Conservation (phyloP, 2,329 filamentous ascomycete genomes). For the Cryphonectria nitschkei region DNA sequence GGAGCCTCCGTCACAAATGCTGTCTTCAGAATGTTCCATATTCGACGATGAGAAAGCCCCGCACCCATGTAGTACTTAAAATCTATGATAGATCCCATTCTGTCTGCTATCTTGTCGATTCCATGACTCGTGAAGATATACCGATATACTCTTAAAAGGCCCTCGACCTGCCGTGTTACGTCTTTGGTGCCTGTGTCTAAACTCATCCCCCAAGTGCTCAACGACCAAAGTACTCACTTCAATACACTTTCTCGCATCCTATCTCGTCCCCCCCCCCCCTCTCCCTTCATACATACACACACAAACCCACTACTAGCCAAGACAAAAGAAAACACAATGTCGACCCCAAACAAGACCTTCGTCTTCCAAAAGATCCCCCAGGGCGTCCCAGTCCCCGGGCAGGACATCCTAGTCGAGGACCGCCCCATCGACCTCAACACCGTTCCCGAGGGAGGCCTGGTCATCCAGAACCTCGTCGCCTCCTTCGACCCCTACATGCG, state of each 20-base stretch:
- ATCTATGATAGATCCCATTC: too few species aligned
- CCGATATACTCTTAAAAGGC: not conserved
- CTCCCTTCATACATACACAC: slow-evolving; percentile 62
- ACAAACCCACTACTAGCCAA: slow-evolving; percentile 46
- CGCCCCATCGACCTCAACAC: slow-evolving; percentile 68
- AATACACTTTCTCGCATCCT: too few species aligned
- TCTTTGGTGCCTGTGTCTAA: not conserved
- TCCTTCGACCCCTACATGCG: slow-evolving; percentile 88
- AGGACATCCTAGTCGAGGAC: slow-evolving; percentile 71
- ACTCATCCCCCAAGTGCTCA: not conserved
- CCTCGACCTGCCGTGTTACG: not conserved
- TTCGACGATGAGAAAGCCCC: not conserved
- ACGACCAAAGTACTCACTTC: not conserved
- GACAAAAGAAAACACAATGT: slow-evolving; percentile 38
- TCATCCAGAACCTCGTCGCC: slow-evolving; percentile 70
- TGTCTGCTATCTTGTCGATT: too few species aligned
- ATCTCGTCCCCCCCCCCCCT: slow-evolving; percentile 41
- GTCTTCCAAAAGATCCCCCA: slow-evolving; percentile 72
- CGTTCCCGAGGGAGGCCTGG: slow-evolving; percentile 67
- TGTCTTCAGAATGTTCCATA: slow-evolving; percentile 10
- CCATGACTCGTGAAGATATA: not conserved
- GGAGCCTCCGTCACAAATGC: slow-evolving; percentile 3
- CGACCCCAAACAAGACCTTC: slow-evolving; percentile 68
- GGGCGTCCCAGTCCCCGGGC: slow-evolving; percentile 68
- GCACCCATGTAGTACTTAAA: not conserved